A percentile compares a stretch with the other conserved stretches of the same genome.
Evolutionary conservation across 2,329 filamentous ascomycete genomes (phyloP).

Genomic region (Clonostachys byssicola): DNA sequence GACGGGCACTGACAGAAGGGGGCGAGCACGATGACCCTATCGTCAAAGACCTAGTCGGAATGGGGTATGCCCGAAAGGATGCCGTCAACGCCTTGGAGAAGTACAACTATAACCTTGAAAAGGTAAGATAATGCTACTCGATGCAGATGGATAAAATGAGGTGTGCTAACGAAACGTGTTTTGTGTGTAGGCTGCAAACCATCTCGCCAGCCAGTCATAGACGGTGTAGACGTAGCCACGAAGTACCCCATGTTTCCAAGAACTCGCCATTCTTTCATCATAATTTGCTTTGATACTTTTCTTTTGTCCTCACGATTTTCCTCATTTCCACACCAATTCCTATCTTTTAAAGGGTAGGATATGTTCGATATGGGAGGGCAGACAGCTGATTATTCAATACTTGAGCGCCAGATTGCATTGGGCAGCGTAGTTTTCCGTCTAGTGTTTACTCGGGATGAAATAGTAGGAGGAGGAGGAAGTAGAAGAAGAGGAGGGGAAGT

Average conservation of each 20-base stretch:
- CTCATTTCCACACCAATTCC: background rate
- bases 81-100: conserved; percentile 82
- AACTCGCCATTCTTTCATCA: background rate
- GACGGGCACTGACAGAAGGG: conserved; percentile 66
- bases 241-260: no score
- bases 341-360: background rate
- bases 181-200: conserved; percentile 42
- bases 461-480: background rate
- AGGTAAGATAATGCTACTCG: conserved; percentile 52
- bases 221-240: background rate
- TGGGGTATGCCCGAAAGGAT: conserved; percentile 77
- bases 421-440: background rate
- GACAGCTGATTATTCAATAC: background rate
- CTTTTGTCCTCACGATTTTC: background rate
- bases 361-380: background rate
- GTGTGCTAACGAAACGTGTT: conserved; percentile 7
- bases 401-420: background rate
- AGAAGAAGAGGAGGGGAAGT: background rate
- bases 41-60: conserved; percentile 80
- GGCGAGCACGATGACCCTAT: conserved; percentile 89
- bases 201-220: conserved; percentile 50
- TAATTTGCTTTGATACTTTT: conserved; percentile 1
- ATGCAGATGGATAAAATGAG: background rate
- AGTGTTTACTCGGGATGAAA: background rate
- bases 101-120: conserved; percentile 93